phyloP scores from a whole-genome alignment of 495 filamentous ascomycete genomes.

The Xylaria scruposa region DNA sequence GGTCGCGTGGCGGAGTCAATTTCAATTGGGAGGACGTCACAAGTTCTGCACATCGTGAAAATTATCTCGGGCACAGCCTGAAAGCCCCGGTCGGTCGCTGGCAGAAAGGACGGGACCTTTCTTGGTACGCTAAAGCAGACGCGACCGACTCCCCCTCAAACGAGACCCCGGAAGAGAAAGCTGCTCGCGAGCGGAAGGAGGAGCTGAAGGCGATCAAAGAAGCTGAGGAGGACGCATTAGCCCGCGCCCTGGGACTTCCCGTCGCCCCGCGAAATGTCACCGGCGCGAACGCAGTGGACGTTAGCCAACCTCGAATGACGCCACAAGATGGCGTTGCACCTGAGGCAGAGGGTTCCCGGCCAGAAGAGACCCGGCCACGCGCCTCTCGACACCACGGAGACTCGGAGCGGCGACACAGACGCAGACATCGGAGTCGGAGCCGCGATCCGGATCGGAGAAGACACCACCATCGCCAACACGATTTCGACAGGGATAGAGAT shows the following conservation, averaged over 20 bases:
- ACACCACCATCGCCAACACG: slow-evolving; percentile 19
- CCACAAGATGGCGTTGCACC: slow-evolving; percentile 12
- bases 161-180: slow-evolving; percentile 67
- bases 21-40: slow-evolving; percentile 98
- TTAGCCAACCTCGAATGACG: slow-evolving; percentile 30
- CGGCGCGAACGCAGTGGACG: slow-evolving; percentile 57
- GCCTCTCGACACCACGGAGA: slow-evolving; percentile 38
- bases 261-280: slow-evolving; percentile 58
- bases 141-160: slow-evolving; percentile 47
- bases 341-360: slow-evolving; percentile 22
- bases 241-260: slow-evolving; percentile 79
- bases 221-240: slow-evolving; percentile 89
- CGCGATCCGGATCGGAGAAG: slow-evolving; percentile 33
- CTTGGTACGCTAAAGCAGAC: slow-evolving; percentile 85
- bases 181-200: slow-evolving; percentile 71
- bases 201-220: slow-evolving; percentile 86
- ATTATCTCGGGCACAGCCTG: slow-evolving; percentile 94
- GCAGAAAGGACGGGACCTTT: slow-evolving; percentile 86
- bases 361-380: slow-evolving; percentile 33
- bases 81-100: slow-evolving; percentile 97
- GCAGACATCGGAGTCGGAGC: slow-evolving; percentile 46
- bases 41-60: slow-evolving; percentile 85
- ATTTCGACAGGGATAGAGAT: slow-evolving; percentile 13
- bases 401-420: slow-evolving; percentile 44
- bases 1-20: slow-evolving; percentile 90